Evolutionary conservation across 169 alveolate species (phyloP).

Genomic region (Babesia ovis): DNA sequence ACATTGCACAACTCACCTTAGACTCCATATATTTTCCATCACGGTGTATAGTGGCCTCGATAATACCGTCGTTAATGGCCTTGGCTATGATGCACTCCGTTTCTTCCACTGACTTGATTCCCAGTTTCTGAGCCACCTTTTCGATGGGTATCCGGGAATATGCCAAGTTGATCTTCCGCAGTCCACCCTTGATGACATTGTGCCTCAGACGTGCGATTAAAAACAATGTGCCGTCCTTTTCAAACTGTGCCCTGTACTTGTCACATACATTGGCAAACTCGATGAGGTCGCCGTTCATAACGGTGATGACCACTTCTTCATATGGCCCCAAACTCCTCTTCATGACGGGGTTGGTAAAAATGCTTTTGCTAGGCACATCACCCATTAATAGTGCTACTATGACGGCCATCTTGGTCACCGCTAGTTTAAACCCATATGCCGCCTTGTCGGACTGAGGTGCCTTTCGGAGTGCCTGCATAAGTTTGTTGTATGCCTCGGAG

Average conservation of each 20-base stretch:
- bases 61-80: slow-evolving; percentile 94
- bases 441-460: slow-evolving; percentile 89
- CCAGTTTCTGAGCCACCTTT: slow-evolving; percentile 88
- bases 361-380: slow-evolving; percentile 93
- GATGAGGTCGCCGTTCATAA: slow-evolving; percentile 90
- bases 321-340: slow-evolving; percentile 87
- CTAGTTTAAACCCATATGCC: slow-evolving; percentile 88
- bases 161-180: slow-evolving; percentile 88
- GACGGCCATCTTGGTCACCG: slow-evolving; percentile 86
- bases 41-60: slow-evolving; percentile 91
- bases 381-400: slow-evolving; percentile 94
- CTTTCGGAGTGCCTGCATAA: slow-evolving; percentile 89
- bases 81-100: slow-evolving; percentile 91
- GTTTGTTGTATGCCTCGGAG: slow-evolving; percentile 87
- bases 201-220: slow-evolving; percentile 90
- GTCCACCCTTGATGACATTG: slow-evolving; percentile 93
- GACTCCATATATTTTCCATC: slow-evolving; percentile 82
- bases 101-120: slow-evolving; percentile 87
- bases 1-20: slow-evolving; percentile 58
- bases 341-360: slow-evolving; percentile 84
- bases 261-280: slow-evolving; percentile 84
- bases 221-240: slow-evolving; percentile 87
- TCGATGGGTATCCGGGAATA: slow-evolving; percentile 88
- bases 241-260: slow-evolving; percentile 74
- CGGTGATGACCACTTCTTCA: slow-evolving; percentile 87